Evolutionary conservation across 768 basidiomycete species (phyloP), one percentile per base, ranked within the genome.

Genomic region (Pulveroboletus sp.): DNA sequence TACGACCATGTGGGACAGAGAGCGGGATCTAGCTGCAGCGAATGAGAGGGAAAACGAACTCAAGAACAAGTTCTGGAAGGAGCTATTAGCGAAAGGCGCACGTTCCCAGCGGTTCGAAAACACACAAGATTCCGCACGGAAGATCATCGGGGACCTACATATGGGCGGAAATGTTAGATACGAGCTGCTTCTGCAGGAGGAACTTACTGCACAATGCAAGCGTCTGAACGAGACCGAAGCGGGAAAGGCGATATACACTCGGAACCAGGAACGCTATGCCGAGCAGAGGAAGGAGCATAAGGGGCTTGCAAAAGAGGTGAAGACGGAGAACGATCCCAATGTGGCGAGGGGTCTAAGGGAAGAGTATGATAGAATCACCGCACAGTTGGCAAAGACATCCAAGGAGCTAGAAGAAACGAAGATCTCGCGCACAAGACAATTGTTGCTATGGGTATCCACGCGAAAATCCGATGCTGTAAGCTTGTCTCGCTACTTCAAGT

Each of bases 1-100:
- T 17, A 74, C 72, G 3, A 73, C 68, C 3, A 71, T 69, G 65
- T 73, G 71, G 73, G 61, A 62, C 41, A 32, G 6, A 10, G 61
- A 55, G 17, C 27, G 47, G 30, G 30, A 31, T 4, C 30, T 4
- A 14, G 30, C 30, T 10, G 9, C 30, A 13, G 30, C 30, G 30
- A 14, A 31, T 9, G 4, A 11, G 30, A 31, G 30, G 30, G 30
- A 31, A 13, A 9, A 11, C 9, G 30, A 31, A 13, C 30, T 31
- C 30, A 31, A 31, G 14, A 4, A 11, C 13, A 13, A 31, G 5
- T 31, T 31, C 30, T 31, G 30, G 30, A 7, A 31, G 30, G 14
- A 31, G 14, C 30, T 31, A 11, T 10, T 31, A 31, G 30, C 4
- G 10, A 9, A 31, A 34, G 52, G 50, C 0, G 59, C 59, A 17